phyloP scores from a whole-genome alignment of 345 rosid species.

The Murraya koenigii region DNA sequence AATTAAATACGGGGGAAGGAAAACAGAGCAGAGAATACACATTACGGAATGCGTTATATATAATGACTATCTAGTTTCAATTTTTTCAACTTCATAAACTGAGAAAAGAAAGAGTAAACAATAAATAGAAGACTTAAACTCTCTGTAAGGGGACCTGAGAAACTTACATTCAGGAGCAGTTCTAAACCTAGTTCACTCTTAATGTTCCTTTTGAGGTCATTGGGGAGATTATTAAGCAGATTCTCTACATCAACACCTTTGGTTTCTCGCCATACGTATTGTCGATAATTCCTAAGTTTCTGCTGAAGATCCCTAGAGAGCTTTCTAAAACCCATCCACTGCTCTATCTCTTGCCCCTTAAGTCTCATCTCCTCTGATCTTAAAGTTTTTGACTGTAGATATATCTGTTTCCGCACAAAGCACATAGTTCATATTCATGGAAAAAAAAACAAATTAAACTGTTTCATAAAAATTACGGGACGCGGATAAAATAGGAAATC shows the following conservation, averaged over 20 bases:
- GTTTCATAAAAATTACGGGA: neutral
- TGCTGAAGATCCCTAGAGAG: constrained; percentile 32
- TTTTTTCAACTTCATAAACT: neutral
- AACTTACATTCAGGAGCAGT: constrained; percentile 1
- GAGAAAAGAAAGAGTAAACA: neutral
- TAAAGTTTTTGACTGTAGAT: neutral
- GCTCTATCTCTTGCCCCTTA: constrained; percentile 29
- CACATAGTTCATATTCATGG: neutral
- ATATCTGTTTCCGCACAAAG: neutral
- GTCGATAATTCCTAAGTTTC: constrained; percentile 32
- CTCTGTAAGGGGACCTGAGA: neutral
- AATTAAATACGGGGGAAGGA: neutral
- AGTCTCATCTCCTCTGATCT: constrained; percentile 7
- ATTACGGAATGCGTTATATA: neutral
- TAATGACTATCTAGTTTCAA: too few species aligned
- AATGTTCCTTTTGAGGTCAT: constrained; percentile 35
- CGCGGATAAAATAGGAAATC: neutral
- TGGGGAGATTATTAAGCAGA: constrained; percentile 30
- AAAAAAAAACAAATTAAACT: too few species aligned
- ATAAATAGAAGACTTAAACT: neutral
- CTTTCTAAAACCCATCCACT: constrained; percentile 34
- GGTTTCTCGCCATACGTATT: constrained; percentile 36
- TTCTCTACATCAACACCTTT: constrained; percentile 33
- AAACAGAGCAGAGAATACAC: neutral
- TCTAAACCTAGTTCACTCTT: constrained; percentile 36